Evolutionary conservation across 1,139 yeast genomes (phyloP).

Genomic region (Ashbya aceris): DNA sequence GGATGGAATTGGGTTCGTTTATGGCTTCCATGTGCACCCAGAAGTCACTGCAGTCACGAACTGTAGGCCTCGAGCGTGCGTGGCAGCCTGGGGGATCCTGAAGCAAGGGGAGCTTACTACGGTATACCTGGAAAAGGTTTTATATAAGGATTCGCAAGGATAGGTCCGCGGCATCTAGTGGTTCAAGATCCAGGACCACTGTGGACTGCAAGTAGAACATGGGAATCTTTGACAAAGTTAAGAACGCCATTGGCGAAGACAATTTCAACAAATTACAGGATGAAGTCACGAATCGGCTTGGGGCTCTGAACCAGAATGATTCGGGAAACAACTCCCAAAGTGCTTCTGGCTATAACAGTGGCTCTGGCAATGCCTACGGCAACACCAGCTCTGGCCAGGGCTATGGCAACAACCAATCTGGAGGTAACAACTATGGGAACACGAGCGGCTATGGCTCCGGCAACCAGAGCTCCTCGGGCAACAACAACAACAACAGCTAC

Average conservation of each 20-base stretch:
- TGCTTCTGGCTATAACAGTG: neutral
- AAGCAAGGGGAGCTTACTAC: too few relatives aligned
- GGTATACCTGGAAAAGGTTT: too few relatives aligned
- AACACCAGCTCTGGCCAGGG: neutral
- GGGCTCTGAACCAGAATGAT: too few relatives aligned
- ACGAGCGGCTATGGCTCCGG: neutral
- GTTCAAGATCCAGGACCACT: too few relatives aligned
- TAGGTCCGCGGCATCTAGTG: too few relatives aligned
- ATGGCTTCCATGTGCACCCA: too few relatives aligned
- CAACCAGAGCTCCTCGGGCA: neutral
- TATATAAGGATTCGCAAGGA: too few relatives aligned
- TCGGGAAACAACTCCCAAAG: neutral
- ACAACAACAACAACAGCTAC: neutral
- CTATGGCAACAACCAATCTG: neutral
- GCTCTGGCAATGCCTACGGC: too few relatives aligned
- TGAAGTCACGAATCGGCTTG: neutral
- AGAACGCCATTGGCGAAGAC: constrained; percentile 1
- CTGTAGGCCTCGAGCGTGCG: too few relatives aligned
- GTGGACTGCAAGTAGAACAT: neutral
- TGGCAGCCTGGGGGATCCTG: too few relatives aligned
- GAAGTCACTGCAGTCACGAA: too few relatives aligned
- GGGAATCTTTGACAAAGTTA: neutral
- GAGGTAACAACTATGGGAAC: neutral
- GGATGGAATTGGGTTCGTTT: too few relatives aligned
- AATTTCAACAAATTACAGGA: neutral